These are phyloP conservation scores for Saccharata proteae DNA, from an alignment of 2,329 filamentous ascomycete species.

Conservation along the genomic window DNA sequence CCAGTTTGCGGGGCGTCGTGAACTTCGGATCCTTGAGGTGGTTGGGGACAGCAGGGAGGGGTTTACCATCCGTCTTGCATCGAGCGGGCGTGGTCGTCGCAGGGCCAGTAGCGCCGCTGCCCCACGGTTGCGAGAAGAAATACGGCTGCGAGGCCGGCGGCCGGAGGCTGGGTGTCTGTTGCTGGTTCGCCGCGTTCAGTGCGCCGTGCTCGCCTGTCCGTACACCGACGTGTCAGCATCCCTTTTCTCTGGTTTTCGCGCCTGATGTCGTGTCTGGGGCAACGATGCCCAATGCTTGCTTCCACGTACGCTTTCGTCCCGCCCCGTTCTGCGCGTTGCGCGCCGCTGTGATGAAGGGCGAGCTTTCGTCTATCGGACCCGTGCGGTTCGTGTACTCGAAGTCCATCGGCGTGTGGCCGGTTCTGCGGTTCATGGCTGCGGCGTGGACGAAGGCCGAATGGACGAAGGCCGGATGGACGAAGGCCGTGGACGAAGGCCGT, in stretches of 20 bases:
- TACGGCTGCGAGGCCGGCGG: conserved; percentile 38
- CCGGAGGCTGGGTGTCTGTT: conserved; percentile 27
- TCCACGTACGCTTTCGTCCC: background rate
- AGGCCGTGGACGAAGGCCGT: too few relatives aligned
- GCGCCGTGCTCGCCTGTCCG: conserved; percentile 21
- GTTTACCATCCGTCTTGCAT: conserved; percentile 21
- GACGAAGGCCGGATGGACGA: too few relatives aligned
- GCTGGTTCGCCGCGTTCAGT: conserved; percentile 38
- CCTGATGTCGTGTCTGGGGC: conserved; percentile 10
- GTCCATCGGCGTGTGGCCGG: conserved; percentile 36
- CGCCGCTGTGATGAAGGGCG: conserved; percentile 33
- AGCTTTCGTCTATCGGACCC: conserved; percentile 33
- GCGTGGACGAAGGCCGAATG: too few relatives aligned
- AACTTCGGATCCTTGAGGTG: conserved; percentile 22
- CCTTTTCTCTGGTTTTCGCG: background rate
- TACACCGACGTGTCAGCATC: conserved; percentile 2
- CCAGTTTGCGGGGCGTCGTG: conserved; percentile 25
- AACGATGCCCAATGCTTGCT: too few relatives aligned
- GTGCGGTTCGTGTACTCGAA: conserved; percentile 38
- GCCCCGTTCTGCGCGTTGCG: conserved; percentile 14
- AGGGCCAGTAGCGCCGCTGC: too few relatives aligned
- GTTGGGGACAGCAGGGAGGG: conserved; percentile 25
- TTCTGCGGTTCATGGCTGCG: conserved; percentile 6
- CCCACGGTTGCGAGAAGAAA: conserved; percentile 29
- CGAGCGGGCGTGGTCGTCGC: too few relatives aligned